A percentile compares a stretch with the other conserved stretches of the same genome.
Evolutionary conservation across 257 asterid species (phyloP).

Genomic region (Phtheirospermum japonicum): DNA sequence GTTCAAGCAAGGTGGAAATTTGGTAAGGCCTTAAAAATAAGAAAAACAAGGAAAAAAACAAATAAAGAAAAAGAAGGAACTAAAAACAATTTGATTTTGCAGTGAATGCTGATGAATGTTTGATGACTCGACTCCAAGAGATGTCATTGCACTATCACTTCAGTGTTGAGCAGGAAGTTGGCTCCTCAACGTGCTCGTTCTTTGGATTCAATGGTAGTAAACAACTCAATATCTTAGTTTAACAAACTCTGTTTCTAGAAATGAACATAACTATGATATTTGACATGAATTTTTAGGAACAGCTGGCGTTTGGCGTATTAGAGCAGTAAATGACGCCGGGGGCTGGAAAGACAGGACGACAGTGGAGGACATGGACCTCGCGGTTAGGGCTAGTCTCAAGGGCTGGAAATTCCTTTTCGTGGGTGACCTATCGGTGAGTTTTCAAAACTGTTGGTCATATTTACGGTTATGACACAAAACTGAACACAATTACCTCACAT

Average conservation of each 20-base stretch:
- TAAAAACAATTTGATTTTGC: conserved; percentile 25
- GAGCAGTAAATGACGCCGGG: conserved; percentile 66
- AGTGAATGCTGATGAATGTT: conserved; percentile 75
- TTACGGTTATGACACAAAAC: conserved; percentile 16
- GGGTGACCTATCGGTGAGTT: conserved; percentile 63
- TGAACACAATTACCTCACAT: conserved; percentile 25
- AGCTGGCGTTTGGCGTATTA: conserved; percentile 73
- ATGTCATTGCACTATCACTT: conserved; percentile 75
- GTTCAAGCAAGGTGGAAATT: conserved; percentile 88
- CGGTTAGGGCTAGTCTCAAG: conserved; percentile 74
- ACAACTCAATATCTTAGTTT: conserved; percentile 4
- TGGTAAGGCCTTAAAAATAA: conserved; percentile 37
- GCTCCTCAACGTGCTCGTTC: conserved; percentile 72
- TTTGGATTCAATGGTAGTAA: conserved; percentile 65
- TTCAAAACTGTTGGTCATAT: conserved; percentile 3
- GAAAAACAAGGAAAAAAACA: neutral
- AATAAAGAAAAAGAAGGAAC: neutral
- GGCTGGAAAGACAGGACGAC: conserved; percentile 88
- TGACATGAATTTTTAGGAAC: conserved; percentile 43
- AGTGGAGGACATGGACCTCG: conserved; percentile 86
- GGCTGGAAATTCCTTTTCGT: conserved; percentile 73
- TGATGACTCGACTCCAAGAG: conserved; percentile 76
- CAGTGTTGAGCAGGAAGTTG: conserved; percentile 75
- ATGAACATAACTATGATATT: neutral
- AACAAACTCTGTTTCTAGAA: neutral